phyloP scores from a whole-genome alignment of 345 rosid genomes.

The Leavenworthia alabamica region DNA sequence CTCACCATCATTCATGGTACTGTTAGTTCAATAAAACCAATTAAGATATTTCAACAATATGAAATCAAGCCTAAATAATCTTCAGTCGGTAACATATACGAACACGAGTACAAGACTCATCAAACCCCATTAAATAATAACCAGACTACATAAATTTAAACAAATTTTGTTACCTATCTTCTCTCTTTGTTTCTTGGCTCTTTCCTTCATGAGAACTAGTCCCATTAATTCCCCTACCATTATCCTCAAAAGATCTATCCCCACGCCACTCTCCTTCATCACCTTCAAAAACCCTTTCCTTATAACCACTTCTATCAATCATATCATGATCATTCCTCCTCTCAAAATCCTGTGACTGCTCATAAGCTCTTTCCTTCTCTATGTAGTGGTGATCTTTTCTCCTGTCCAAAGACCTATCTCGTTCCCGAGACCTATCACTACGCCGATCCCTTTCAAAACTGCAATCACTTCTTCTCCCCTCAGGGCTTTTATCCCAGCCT shows the following conservation, averaged over 20 bases:
- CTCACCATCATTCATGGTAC: conserved; percentile 37
- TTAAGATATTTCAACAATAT: not conserved
- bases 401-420: conserved; percentile 43
- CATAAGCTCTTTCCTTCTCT: conserved; percentile 47
- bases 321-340: conserved; percentile 37
- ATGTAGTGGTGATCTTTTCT: conserved; percentile 38
- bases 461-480: conserved; percentile 50
- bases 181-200: conserved; percentile 38
- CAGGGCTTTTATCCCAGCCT: conserved; percentile 42
- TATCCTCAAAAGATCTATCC: conserved; percentile 33
- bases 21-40: conserved; percentile 29
- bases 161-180: conserved; percentile 39
- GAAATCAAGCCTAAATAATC: not conserved
- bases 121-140: not conserved
- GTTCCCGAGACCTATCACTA: conserved; percentile 56
- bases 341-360: conserved; percentile 34
- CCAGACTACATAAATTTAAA: not conserved
- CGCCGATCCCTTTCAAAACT: conserved; percentile 40
- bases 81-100: not conserved
- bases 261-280: conserved; percentile 35
- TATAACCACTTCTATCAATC: conserved; percentile 41
- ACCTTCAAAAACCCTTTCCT: conserved; percentile 35
- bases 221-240: conserved; percentile 37
- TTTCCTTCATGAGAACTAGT: conserved; percentile 31
- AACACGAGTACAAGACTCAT: not conserved